A percentile compares a stretch with the other conserved stretches of the same genome.
phyloP scores from a whole-genome alignment of 306 rosid species.

The Fragaria ananassa region DNA sequence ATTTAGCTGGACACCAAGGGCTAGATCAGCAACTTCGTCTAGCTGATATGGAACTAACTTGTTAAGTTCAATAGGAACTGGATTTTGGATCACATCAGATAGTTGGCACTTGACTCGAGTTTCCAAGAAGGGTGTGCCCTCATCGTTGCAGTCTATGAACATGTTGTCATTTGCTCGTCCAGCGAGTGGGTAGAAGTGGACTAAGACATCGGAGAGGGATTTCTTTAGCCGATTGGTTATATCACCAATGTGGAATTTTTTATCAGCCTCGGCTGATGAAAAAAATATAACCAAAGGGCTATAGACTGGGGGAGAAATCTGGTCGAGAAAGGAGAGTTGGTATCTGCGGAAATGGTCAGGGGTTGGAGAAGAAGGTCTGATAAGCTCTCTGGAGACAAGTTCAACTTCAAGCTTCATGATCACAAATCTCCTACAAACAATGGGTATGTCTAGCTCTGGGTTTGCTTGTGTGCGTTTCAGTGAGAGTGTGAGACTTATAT shows the following conservation, averaged over 20 bases:
- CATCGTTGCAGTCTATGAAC: constrained; percentile 43
- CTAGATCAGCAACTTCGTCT: constrained; percentile 26
- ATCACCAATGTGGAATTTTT: constrained; percentile 4
- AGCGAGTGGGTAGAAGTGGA: constrained; percentile 41
- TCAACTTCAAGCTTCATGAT: constrained; percentile 25
- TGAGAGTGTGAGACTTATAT: neutral
- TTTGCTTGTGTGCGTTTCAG: neutral
- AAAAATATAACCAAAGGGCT: constrained; percentile 35
- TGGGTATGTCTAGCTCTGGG: neutral
- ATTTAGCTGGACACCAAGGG: constrained; percentile 52
- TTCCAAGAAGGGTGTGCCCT: constrained; percentile 45
- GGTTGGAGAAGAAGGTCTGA: constrained; percentile 35
- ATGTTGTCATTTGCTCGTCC: constrained; percentile 29
- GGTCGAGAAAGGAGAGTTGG: constrained; percentile 56
- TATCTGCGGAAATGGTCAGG: constrained; percentile 32
- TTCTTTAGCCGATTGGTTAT: constrained; percentile 35
- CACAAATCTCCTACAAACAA: neutral
- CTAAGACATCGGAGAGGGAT: constrained; percentile 43
- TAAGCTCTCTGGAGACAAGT: constrained; percentile 13
- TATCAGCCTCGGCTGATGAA: neutral
- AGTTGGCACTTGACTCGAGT: constrained; percentile 40
- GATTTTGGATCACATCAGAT: constrained; percentile 30
- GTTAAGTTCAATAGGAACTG: constrained; percentile 40
- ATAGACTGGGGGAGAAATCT: constrained; percentile 37
- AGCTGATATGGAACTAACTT: constrained; percentile 44